Evolutionary conservation across 176 grass and related monocot species (phyloP).

Genomic region (Triticum timopheevii): DNA sequence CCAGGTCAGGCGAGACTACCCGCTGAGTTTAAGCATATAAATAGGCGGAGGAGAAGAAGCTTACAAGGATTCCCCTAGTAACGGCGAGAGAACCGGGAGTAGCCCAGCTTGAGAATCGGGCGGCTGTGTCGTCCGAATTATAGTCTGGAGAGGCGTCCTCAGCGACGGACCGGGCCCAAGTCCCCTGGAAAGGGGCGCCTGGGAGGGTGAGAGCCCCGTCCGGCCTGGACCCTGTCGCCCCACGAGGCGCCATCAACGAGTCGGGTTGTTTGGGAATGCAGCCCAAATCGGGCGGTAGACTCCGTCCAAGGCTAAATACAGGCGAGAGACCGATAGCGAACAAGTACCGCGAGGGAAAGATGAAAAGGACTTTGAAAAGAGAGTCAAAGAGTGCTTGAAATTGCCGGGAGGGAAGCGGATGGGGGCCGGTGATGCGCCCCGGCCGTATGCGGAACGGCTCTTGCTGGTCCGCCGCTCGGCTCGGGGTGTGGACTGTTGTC

Average conservation of each 20-base stretch:
- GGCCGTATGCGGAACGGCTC: neutral
- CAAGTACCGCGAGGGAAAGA: slow-evolving; percentile 56
- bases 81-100: slow-evolving; percentile 33
- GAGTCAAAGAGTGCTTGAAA: slow-evolving; percentile 80
- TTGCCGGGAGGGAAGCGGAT: slow-evolving; percentile 68
- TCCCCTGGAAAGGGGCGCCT: slow-evolving; percentile 41
- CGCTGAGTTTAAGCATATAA: too few relatives aligned
- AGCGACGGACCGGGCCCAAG: neutral
- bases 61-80: slow-evolving; percentile 39
- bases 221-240: too few relatives aligned
- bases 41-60: too few relatives aligned
- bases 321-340: slow-evolving; percentile 47
- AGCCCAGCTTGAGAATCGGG: neutral
- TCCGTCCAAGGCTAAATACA: slow-evolving; percentile 58
- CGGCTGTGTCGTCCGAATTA: neutral
- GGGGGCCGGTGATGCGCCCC: slow-evolving; percentile 50
- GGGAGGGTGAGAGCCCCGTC: neutral
- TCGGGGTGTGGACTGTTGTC: neutral
- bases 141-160: slow-evolving; percentile 15
- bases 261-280: slow-evolving; percentile 66
- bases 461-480: neutral
- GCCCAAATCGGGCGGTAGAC: slow-evolving; percentile 52
- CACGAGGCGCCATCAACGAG: slow-evolving; percentile 21
- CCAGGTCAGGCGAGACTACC: too few relatives aligned
- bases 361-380: slow-evolving; percentile 75